Conservation (phyloP, 768 basidiomycete genomes). For the Boletus rubescentipes region DNA sequence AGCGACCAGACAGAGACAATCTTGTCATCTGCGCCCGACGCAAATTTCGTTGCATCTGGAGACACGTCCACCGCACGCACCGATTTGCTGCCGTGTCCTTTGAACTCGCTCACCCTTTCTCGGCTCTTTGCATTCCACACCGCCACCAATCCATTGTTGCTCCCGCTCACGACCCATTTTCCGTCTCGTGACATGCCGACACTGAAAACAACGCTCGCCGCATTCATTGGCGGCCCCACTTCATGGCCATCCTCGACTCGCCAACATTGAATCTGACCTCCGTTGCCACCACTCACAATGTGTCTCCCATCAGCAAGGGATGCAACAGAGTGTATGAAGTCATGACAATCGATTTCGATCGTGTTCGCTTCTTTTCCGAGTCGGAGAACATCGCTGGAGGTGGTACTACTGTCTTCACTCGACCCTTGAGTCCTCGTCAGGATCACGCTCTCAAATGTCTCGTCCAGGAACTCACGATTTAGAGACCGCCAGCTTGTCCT, state of each 20-base stretch:
- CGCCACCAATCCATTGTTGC: neutral
- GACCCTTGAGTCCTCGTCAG: no score
- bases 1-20: neutral
- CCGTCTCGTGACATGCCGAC: neutral
- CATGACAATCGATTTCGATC: no score
- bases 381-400: no score
- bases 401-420: no score
- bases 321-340: neutral
- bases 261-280: constrained; percentile 5
- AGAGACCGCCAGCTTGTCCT: no score
- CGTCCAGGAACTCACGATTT: no score
- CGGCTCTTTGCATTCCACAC: neutral
- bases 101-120: neutral
- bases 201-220: neutral
- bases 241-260: neutral
- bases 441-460: no score
- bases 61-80: neutral
- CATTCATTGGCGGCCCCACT: neutral
- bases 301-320: neutral
- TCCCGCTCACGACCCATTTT: neutral
- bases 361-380: no score
- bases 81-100: neutral
- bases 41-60: neutral
- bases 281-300: neutral
- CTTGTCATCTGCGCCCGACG: neutral